phyloP scores from a whole-genome alignment of 2,329 filamentous ascomycete species.

The Coniochaeta sp. region DNA sequence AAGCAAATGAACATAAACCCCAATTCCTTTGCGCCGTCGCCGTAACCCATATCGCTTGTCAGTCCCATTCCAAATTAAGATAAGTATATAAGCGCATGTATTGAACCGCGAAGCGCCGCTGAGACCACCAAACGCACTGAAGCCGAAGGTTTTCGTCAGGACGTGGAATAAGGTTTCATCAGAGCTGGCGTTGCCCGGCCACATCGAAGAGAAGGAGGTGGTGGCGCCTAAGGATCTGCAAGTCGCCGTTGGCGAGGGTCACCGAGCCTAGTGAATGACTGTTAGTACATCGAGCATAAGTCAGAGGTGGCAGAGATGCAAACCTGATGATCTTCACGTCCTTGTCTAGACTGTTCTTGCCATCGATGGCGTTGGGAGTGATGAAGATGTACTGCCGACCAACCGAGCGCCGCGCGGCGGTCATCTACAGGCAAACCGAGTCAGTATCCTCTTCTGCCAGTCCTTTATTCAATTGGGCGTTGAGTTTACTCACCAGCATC shows the following conservation, averaged over 20 bases:
- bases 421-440: constrained; percentile 47
- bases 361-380: constrained; percentile 78
- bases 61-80: neutral
- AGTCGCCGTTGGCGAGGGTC: constrained; percentile 51
- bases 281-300: constrained; percentile 16
- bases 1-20: constrained; percentile 3
- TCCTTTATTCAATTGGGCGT: neutral
- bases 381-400: constrained; percentile 94
- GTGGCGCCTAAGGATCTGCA: constrained; percentile 15
- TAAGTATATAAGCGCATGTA: neutral
- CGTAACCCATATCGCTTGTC: neutral
- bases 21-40: neutral
- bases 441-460: neutral
- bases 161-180: neutral
- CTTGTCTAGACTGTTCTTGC: constrained; percentile 45
- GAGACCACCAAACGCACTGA: neutral
- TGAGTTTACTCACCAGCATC: constrained; percentile 64
- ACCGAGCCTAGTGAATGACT: constrained; percentile 33
- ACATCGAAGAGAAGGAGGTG: neutral
- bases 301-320: constrained; percentile 13
- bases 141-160: neutral
- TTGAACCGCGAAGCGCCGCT: neutral
- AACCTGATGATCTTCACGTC: constrained; percentile 77
- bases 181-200: neutral
- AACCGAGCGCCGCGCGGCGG: constrained; percentile 76